Conservation (phyloP, 2,329 filamentous ascomycete species). For the Tolypocladium ovalisporum region DNA sequence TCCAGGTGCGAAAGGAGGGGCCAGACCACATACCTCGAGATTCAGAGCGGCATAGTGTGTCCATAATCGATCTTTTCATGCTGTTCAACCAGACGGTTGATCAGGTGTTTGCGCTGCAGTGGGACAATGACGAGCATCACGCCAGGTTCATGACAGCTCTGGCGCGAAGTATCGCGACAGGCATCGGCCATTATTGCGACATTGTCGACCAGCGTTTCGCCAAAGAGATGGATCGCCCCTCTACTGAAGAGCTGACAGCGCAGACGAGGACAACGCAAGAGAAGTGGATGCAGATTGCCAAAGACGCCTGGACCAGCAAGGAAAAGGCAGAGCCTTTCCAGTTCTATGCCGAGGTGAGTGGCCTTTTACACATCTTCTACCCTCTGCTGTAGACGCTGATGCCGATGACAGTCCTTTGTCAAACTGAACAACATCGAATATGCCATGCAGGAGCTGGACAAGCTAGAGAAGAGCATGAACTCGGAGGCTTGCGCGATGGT, state of each 20-base stretch:
- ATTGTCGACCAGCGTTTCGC: constrained; percentile 75
- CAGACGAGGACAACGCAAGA: constrained; percentile 76
- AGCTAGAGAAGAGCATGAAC: constrained; percentile 79
- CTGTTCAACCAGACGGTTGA: constrained; percentile 89
- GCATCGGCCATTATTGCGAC: constrained; percentile 84
- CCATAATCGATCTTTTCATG: constrained; percentile 85
- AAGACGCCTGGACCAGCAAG: constrained; percentile 84
- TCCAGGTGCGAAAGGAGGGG: constrained; percentile 60
- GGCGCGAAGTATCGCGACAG: constrained; percentile 71
- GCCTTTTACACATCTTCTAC: not conserved
- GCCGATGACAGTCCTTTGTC: constrained; percentile 63
- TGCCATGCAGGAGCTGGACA: constrained; percentile 84
- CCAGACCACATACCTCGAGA: constrained; percentile 56
- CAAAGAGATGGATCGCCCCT: constrained; percentile 86
- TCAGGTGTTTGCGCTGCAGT: constrained; percentile 74
- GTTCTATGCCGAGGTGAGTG: constrained; percentile 76
- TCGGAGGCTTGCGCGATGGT: constrained; percentile 83
- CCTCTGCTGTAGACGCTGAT: constrained; percentile 15
- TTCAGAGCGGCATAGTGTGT: constrained; percentile 83
- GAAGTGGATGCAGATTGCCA: constrained; percentile 85
- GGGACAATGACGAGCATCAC: constrained; percentile 88
- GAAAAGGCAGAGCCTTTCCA: constrained; percentile 95
- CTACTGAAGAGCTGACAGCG: constrained; percentile 74
- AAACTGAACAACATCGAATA: constrained; percentile 98
- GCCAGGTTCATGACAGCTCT: constrained; percentile 95